Percentiles rank a stretch among this genome's conserved stretches.
These are phyloP conservation scores for Pholiota conissans DNA, from an alignment of 768 basidiomycete genomes.

Conservation along the genomic window DNA sequence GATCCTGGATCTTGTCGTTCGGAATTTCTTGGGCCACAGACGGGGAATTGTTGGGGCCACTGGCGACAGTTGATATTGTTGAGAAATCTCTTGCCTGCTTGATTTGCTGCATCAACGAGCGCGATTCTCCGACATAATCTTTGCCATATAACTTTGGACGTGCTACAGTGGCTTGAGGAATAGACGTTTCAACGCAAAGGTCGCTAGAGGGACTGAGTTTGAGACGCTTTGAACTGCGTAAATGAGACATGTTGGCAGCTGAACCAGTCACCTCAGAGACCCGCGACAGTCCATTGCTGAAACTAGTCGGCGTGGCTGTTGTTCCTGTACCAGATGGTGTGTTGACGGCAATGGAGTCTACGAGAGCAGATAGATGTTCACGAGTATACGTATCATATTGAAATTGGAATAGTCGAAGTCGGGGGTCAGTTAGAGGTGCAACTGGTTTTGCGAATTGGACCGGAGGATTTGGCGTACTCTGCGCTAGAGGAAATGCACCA, in stretches of 20 bases:
- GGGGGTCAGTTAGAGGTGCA: conserved; percentile 61
- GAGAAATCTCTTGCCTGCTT: conserved; percentile 77
- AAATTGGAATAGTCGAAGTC: conserved; percentile 86
- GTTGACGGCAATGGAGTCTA: conserved; percentile 90
- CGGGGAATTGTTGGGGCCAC: conserved; percentile 34
- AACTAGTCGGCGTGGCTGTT: conserved; percentile 47
- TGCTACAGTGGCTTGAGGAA: conserved; percentile 44
- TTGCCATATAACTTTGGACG: conserved; percentile 49
- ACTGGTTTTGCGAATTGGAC: conserved; percentile 22
- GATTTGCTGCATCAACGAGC: conserved; percentile 77
- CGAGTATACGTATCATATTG: conserved; percentile 97
- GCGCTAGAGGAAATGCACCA: conserved; percentile 49
- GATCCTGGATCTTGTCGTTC: conserved; percentile 10
- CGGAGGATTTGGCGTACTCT: conserved; percentile 56
- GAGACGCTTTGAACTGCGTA: conserved; percentile 78
- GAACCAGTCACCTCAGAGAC: conserved; percentile 44
- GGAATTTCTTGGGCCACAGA: conserved; percentile 11
- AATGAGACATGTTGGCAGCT: conserved; percentile 45
- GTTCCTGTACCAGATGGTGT: conserved; percentile 60
- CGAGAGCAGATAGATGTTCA: conserved; percentile 90
- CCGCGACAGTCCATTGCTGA: conserved; percentile 43
- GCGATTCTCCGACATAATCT: conserved; percentile 80
- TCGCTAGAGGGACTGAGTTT: conserved; percentile 73
- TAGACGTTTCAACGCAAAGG: conserved; percentile 52
- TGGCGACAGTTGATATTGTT: conserved; percentile 64